phyloP scores from a whole-genome alignment of 2,329 filamentous ascomycete species.

The Claviceps sp. region DNA sequence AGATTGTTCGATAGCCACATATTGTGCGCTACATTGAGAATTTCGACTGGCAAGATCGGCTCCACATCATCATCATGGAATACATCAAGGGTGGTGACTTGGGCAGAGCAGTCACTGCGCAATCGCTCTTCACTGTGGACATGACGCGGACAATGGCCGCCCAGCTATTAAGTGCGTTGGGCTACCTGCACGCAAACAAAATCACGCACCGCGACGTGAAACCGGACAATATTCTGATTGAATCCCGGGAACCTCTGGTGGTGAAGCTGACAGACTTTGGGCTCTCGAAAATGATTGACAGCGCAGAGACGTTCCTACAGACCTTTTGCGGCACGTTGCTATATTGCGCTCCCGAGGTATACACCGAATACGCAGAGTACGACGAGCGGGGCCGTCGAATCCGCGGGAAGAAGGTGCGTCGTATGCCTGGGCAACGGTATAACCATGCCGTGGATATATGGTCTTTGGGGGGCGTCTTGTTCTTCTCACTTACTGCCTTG shows the following conservation, averaged over 20 bases:
- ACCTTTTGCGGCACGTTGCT: slow-evolving; percentile 94
- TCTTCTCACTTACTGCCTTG: slow-evolving; percentile 64
- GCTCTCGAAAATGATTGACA: slow-evolving; percentile 84
- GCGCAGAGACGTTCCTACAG: slow-evolving; percentile 80
- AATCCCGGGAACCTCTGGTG: slow-evolving; percentile 55
- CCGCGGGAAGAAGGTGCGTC: slow-evolving; percentile 49
- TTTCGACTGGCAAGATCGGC: slow-evolving; percentile 63
- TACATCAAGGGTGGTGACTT: slow-evolving; percentile 74
- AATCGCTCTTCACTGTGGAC: slow-evolving; percentile 51
- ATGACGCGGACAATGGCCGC: slow-evolving; percentile 58
- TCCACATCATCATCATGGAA: slow-evolving; percentile 98
- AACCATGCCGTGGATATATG: slow-evolving; percentile 90
- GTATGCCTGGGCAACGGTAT: slow-evolving; percentile 53
- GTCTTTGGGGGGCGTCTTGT: slow-evolving; percentile 89
- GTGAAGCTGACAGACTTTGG: slow-evolving; percentile 96
- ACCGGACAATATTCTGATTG: slow-evolving; percentile 89
- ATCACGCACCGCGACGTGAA: slow-evolving; percentile 99
- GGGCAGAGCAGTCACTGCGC: slow-evolving; percentile 52
- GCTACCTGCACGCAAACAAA: slow-evolving; percentile 73
- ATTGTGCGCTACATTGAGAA: slow-evolving; percentile 89
- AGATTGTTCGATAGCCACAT: slow-evolving; percentile 45
- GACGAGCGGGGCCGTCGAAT: slow-evolving; percentile 56
- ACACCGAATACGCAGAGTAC: slow-evolving; percentile 56
- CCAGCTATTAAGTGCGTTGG: slow-evolving; percentile 70
- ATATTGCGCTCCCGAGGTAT: slow-evolving; percentile 95